These are phyloP conservation scores for Isatis lusitanica DNA, from an alignment of 441 rosid species.

Conservation along the genomic window DNA sequence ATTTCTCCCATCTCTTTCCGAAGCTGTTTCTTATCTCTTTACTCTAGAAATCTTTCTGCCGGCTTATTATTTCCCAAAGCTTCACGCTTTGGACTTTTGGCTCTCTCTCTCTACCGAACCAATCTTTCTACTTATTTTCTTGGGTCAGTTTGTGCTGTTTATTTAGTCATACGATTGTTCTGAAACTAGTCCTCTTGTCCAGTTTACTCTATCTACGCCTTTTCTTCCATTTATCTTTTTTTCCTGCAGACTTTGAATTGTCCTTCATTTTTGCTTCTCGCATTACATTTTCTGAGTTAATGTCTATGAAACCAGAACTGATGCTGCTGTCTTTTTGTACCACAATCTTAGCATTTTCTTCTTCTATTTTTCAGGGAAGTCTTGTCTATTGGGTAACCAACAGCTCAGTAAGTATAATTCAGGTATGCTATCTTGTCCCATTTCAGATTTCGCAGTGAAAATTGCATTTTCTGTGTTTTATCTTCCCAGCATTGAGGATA, in stretches of 20 bases:
- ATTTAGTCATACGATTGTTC: neutral
- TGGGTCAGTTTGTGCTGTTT: too few species aligned
- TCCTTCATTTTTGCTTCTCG: neutral
- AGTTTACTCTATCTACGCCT: neutral
- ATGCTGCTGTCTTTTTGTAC: neutral
- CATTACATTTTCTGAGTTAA: neutral
- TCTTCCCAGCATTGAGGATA: neutral
- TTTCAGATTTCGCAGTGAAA: neutral
- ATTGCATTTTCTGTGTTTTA: neutral
- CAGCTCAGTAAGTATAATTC: slow-evolving; percentile 61
- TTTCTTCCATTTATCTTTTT: neutral
- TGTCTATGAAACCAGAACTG: neutral
- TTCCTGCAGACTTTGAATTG: neutral
- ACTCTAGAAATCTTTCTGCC: neutral
- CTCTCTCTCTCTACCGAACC: neutral
- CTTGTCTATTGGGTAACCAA: slow-evolving; percentile 89
- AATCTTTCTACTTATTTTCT: too few species aligned
- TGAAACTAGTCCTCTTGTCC: neutral
- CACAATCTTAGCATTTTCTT: neutral
- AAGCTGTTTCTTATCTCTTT: neutral
- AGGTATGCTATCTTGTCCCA: slow-evolving; percentile 48
- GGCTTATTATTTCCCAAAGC: neutral
- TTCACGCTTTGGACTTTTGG: slow-evolving; percentile 1
- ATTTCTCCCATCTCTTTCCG: neutral
- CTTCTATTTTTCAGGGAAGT: slow-evolving; percentile 67